phyloP scores from a whole-genome alignment of 148 eudicot genomes.

The Drosera capensis region DNA sequence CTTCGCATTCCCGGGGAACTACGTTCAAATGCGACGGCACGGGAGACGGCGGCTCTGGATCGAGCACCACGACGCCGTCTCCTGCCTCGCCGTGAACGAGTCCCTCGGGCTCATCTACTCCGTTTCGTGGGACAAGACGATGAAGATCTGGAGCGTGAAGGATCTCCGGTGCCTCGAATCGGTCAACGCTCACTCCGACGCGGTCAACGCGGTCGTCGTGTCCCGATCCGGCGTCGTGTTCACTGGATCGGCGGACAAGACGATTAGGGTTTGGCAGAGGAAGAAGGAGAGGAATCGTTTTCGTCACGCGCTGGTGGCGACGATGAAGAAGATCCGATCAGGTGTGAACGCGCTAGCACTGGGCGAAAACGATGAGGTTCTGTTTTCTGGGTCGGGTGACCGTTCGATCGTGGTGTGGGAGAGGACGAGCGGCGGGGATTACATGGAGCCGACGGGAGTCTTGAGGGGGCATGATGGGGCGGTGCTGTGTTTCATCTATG shows the following conservation, averaged over 20 bases:
- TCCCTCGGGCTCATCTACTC: slow-evolving; percentile 21
- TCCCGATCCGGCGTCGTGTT: slow-evolving; percentile 33
- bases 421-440: slow-evolving; percentile 30
- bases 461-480: slow-evolving; percentile 62
- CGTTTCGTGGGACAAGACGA: slow-evolving; percentile 63
- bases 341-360: slow-evolving; percentile 59
- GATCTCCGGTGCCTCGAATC: slow-evolving; percentile 34
- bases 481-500: slow-evolving; percentile 39
- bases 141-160: slow-evolving; percentile 36
- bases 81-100: slow-evolving; percentile 18
- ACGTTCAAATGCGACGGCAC: slow-evolving; percentile 58
- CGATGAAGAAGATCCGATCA: slow-evolving; percentile 53
- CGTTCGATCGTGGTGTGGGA: slow-evolving; percentile 74
- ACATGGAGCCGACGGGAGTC: slow-evolving; percentile 50
- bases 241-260: slow-evolving; percentile 55
- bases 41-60: slow-evolving; percentile 53
- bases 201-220: slow-evolving; percentile 44
- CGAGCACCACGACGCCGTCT: slow-evolving; percentile 76
- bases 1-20: slow-evolving; percentile 38
- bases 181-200: slow-evolving; percentile 48
- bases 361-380: slow-evolving; percentile 23
- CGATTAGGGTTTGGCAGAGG: slow-evolving; percentile 38
- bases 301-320: slow-evolving; percentile 17
- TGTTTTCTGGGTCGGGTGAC: slow-evolving; percentile 71
- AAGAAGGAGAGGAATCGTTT: neutral